Percentiles rank a stretch among this genome's conserved stretches.
These are phyloP conservation scores for Delphinella strobiligena DNA, from an alignment of 2,329 filamentous ascomycete species.

Conservation along the genomic window DNA sequence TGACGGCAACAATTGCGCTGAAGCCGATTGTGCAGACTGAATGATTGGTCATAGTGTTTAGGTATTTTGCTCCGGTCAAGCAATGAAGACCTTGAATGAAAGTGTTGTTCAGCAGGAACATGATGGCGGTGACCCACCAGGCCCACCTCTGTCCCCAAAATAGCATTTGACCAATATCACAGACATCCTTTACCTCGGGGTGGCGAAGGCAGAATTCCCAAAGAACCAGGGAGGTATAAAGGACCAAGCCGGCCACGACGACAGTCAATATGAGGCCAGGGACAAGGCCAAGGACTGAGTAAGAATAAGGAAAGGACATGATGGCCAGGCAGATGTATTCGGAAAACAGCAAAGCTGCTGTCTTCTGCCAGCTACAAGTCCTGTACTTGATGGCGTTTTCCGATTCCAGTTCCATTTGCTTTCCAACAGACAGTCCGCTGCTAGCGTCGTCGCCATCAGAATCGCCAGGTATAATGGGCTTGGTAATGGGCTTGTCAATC, in stretches of 20 bases:
- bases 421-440: slow-evolving; percentile 36
- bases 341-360: slow-evolving; percentile 77
- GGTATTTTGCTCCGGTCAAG: slow-evolving; percentile 70
- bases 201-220: slow-evolving; percentile 85
- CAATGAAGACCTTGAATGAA: slow-evolving; percentile 82
- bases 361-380: slow-evolving; percentile 93
- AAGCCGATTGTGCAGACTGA: slow-evolving; percentile 70
- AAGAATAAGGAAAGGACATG: slow-evolving; percentile 94
- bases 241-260: slow-evolving; percentile 62
- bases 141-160: slow-evolving; percentile 74
- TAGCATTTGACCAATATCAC: slow-evolving; percentile 89
- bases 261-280: slow-evolving; percentile 76
- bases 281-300: slow-evolving; percentile 74
- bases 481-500: slow-evolving; percentile 25
- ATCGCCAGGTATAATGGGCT: slow-evolving; percentile 23
- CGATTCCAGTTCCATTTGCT: slow-evolving; percentile 66
- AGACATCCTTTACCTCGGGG: slow-evolving; percentile 83
- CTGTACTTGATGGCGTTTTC: slow-evolving; percentile 78
- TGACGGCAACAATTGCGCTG: slow-evolving; percentile 57
- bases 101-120: slow-evolving; percentile 91
- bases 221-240: slow-evolving; percentile 66
- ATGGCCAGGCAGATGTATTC: slow-evolving; percentile 91
- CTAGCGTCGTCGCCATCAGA: slow-evolving; percentile 17
- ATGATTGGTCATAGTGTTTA: slow-evolving; percentile 74
- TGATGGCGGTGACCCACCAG: slow-evolving; percentile 58